Percentiles rank a stretch among this genome's conserved stretches.
Conservation (phyloP, 345 rosid genomes). For the Salix suchowensis region DNA sequence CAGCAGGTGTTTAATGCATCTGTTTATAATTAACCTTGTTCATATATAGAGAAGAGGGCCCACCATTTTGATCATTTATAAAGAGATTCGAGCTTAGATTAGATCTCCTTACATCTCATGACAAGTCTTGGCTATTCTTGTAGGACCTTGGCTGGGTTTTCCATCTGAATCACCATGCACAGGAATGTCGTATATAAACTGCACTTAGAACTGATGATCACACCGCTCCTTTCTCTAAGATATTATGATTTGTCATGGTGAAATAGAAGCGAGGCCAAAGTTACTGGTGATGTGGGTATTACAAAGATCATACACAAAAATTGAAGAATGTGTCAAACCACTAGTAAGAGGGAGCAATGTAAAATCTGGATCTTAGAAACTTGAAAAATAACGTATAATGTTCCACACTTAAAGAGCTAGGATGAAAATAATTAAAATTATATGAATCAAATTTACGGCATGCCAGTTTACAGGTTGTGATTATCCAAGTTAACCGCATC, state of each 20-base stretch:
- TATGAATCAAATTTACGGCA: too few species aligned
- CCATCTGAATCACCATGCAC: too few species aligned
- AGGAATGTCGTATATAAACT: not conserved
- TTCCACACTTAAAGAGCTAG: not conserved
- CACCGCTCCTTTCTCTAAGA: not conserved
- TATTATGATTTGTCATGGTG: not conserved
- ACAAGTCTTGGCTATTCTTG: too few species aligned
- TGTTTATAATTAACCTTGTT: too few species aligned
- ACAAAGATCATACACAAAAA: constrained; percentile 21
- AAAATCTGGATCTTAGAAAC: constrained; percentile 1
- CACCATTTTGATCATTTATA: too few species aligned
- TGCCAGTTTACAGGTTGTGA: too few species aligned
- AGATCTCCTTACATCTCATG: too few species aligned
- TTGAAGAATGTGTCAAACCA: constrained; percentile 34
- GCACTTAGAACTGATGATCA: not conserved
- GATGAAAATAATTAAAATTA: not conserved
- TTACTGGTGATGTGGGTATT: not conserved
- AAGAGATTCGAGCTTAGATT: too few species aligned
- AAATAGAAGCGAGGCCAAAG: not conserved
- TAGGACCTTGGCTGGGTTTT: too few species aligned
- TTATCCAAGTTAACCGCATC: too few species aligned
- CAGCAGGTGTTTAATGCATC: too few species aligned
- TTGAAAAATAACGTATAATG: not conserved
- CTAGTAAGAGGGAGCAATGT: constrained; percentile 31
- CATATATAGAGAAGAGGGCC: too few species aligned